These are phyloP conservation scores for Massarina eburnea DNA, from an alignment of 2,329 filamentous ascomycete genomes.

Conservation along the genomic window DNA sequence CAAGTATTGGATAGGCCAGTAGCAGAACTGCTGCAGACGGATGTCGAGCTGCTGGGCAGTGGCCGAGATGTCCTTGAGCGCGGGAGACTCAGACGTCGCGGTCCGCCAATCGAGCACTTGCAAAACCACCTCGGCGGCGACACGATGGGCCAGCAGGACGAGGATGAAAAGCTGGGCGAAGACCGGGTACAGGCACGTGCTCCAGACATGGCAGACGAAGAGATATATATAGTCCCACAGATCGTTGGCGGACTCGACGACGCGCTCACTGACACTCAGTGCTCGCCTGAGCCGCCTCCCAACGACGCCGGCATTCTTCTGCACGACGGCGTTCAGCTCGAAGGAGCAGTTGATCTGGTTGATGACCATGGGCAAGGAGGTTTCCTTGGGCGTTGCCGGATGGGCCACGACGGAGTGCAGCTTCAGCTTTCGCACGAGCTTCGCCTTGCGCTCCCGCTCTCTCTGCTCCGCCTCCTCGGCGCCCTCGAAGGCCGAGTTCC, in stretches of 20 bases:
- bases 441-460: conserved; percentile 62
- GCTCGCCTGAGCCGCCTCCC: conserved; percentile 78
- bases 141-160: conserved; percentile 74
- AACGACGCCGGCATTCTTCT: conserved; percentile 86
- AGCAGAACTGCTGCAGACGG: conserved; percentile 94
- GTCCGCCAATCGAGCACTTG: conserved; percentile 81
- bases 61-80: conserved; percentile 92
- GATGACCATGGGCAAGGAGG: conserved; percentile 76
- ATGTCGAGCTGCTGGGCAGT: conserved; percentile 98
- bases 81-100: conserved; percentile 70
- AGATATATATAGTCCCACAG: conserved; percentile 74
- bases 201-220: conserved; percentile 70
- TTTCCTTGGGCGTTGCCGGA: conserved; percentile 77
- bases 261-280: conserved; percentile 88
- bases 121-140: conserved; percentile 78
- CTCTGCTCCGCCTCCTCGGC: conserved; percentile 72
- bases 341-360: conserved; percentile 96
- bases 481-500: conserved; percentile 48
- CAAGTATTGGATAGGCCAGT: conserved; percentile 96
- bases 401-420: conserved; percentile 82
- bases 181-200: conserved; percentile 76
- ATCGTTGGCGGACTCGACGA: conserved; percentile 89
- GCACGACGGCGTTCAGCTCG: conserved; percentile 81
- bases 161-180: conserved; percentile 72
- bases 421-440: conserved; percentile 81